Evolutionary conservation across 2,329 filamentous ascomycete genomes (phyloP), one percentile per base, ranked within the genome.

Genomic region (Spiromastix sp.): DNA sequence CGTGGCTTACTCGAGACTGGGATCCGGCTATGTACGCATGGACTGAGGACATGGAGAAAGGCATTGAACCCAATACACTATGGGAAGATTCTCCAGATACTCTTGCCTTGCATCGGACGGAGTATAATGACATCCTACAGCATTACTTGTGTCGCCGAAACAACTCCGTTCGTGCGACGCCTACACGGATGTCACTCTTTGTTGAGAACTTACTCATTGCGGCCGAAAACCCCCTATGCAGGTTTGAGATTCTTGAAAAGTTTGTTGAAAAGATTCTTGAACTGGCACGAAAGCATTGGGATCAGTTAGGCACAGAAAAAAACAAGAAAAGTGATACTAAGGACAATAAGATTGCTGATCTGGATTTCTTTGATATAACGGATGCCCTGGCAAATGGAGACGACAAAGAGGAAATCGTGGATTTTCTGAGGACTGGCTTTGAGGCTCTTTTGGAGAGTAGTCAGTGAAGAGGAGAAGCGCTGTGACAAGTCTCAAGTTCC

Each of bases 1-100:
- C 29, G 11, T 43, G 41, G 39, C 36, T 42, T 8, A 41, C 41
- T 29, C 33, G 39, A 12, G 41, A 43, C 16, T 39, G 39, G 41
- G 33, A 41, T 31, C 39, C 33, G 10, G 12, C 32, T 10, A 39
- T 36, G 26, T 43, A 43, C 16, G 32, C 27, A 32, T 40, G 38
- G 38, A 36, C 36, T 17, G 33, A 36, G 17, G 38, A 36, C 16
- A 37, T 40, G 38, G 38, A 37, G 16, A 13, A 16, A 17, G 32
- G 28, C 3, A 36, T 40, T 25, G 30, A 40, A 28, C 38, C 16
- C 31, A 33, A 32, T 36, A 37, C 33, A 10, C 5, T 36, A 21
- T 33, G 34, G 33, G 33, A 40, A 25, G 38, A 36, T 29, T 40
- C 38, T 12, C 38, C 29, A 30, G 30, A 29, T 8, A 36, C 22